A percentile compares a stretch with the other conserved stretches of the same genome.
Conservation (phyloP, 768 basidiomycete species). For the Rubroboletus satanas region DNA sequence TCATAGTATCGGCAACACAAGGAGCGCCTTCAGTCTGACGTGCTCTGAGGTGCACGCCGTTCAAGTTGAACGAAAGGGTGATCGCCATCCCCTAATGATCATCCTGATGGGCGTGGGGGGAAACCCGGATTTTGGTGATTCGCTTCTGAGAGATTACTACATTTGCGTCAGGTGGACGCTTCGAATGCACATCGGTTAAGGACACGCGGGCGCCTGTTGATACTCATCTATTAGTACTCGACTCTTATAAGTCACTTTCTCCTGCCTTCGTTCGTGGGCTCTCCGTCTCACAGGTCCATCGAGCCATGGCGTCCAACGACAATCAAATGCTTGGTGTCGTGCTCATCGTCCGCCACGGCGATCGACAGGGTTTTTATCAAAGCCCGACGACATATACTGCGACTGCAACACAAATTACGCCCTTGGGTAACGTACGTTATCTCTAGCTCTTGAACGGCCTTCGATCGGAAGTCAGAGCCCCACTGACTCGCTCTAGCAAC, state of each 20-base stretch:
- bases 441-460: neutral
- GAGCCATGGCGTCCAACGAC: conserved; percentile 15
- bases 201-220: neutral
- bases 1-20: neutral
- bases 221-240: neutral
- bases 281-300: neutral
- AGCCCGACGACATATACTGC: conserved; percentile 54
- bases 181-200: neutral
- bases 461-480: neutral
- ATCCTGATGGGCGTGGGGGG: neutral
- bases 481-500: conserved; percentile 34
- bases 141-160: neutral
- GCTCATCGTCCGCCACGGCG: conserved; percentile 56
- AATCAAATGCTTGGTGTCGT: conserved; percentile 50
- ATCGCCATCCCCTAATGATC: neutral
- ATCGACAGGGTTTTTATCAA: conserved; percentile 66
- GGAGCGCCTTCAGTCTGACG: neutral
- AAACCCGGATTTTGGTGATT: neutral
- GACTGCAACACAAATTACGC: conserved; percentile 56
- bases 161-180: neutral
- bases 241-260: neutral
- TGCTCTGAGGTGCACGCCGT: neutral
- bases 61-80: neutral
- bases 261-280: neutral
- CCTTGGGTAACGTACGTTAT: conserved; percentile 58